Evolutionary conservation across 139 green algal species (phyloP).

Genomic region (Gonium pectorale): DNA sequence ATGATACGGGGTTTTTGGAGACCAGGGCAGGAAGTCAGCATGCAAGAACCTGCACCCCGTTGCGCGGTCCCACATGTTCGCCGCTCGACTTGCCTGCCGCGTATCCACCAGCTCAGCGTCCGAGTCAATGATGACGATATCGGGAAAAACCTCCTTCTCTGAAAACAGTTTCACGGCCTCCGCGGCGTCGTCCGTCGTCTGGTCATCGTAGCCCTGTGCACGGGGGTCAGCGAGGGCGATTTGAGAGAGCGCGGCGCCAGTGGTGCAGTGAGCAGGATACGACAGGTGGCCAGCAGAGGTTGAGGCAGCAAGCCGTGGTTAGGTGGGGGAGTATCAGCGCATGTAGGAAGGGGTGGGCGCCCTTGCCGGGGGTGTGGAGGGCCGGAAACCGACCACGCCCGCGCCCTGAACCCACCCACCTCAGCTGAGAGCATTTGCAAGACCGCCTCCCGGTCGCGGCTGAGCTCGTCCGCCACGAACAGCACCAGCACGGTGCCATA

Average conservation of each 20-base stretch:
- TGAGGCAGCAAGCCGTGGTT: too few species aligned
- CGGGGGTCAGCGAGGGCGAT: neutral
- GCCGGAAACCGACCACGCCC: too few species aligned
- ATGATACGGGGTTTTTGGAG: too few species aligned
- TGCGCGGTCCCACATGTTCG: too few species aligned
- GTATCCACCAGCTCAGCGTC: conserved; percentile 42
- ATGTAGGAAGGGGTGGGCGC: too few species aligned
- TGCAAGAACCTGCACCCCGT: too few species aligned
- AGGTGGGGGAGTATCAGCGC: too few species aligned
- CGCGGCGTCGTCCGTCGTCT: conserved; percentile 6
- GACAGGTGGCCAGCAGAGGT: too few species aligned
- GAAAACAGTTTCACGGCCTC: conserved; percentile 33
- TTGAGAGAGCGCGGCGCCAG: neutral
- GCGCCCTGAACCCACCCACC: conserved; percentile 5
- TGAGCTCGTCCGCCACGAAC: conserved; percentile 37
- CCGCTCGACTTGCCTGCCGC: neutral
- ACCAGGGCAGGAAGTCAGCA: too few species aligned
- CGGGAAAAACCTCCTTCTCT: conserved; percentile 40
- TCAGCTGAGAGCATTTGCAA: conserved; percentile 38
- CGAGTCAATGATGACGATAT: conserved; percentile 51
- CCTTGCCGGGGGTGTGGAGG: too few species aligned
- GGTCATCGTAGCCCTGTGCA: conserved; percentile 43
- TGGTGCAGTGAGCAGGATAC: too few species aligned
- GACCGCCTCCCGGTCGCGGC: conserved; percentile 31
- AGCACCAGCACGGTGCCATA: conserved; percentile 48